Percentiles rank a stretch among this genome's conserved stretches.
These are phyloP conservation scores for Quercus suber DNA, from an alignment of 306 rosid genomes.

Conservation along the genomic window DNA sequence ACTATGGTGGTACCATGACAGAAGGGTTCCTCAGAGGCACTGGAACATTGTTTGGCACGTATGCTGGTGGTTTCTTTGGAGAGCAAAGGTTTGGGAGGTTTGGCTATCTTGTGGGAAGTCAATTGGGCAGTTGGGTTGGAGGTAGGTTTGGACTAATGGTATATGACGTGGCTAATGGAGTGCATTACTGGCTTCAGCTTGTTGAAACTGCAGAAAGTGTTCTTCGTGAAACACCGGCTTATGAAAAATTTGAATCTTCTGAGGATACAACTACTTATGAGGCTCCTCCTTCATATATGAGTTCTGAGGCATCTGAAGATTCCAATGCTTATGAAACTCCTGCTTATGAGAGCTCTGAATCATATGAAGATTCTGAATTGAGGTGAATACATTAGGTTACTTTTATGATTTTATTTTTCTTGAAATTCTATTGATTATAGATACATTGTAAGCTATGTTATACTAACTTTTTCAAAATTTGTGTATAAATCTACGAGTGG, in stretches of 20 bases:
- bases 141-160: conserved; percentile 85
- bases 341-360: conserved; percentile 30
- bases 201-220: conserved; percentile 28
- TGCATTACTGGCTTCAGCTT: conserved; percentile 56
- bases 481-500: background rate
- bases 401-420: background rate
- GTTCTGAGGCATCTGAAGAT: conserved; percentile 30
- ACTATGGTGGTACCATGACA: conserved; percentile 66
- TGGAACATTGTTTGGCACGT: conserved; percentile 74
- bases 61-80: conserved; percentile 61
- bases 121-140: conserved; percentile 87
- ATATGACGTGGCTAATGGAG: conserved; percentile 74
- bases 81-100: conserved; percentile 77
- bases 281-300: conserved; percentile 16
- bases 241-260: conserved; percentile 35
- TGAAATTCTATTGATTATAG: background rate
- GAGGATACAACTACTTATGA: conserved; percentile 24
- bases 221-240: conserved; percentile 22
- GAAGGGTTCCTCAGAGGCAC: conserved; percentile 77
- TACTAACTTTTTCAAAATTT: background rate
- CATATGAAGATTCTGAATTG: conserved; percentile 48
- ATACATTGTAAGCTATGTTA: background rate
- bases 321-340: conserved; percentile 28
- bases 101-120: conserved; percentile 91
- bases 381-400: conserved; percentile 30